A percentile compares a stretch with the other conserved stretches of the same genome.
Evolutionary conservation across 2,329 filamentous ascomycete genomes (phyloP).

Genomic region (Botrytis cinerea): DNA sequence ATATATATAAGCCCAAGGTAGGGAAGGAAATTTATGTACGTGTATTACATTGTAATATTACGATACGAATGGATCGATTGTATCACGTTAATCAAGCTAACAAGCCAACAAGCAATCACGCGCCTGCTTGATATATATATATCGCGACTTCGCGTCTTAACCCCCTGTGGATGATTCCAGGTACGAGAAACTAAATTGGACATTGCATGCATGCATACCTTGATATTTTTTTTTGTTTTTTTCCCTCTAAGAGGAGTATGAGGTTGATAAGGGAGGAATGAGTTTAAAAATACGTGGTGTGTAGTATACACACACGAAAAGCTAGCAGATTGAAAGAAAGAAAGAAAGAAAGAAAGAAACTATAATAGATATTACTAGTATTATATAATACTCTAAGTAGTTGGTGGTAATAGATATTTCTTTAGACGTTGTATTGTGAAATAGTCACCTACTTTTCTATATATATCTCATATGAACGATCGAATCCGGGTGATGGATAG

Average conservation of each 20-base stretch:
- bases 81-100: not conserved
- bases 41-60: not conserved
- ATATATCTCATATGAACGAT: not conserved
- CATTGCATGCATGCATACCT: not conserved
- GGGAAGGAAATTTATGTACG: not conserved
- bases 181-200: not conserved
- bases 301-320: not conserved
- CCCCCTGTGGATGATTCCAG: not conserved
- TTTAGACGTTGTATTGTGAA: not conserved
- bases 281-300: not conserved
- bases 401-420: not conserved
- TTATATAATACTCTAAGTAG: no score
- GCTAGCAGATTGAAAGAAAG: not conserved
- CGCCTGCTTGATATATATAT: fast-evolving
- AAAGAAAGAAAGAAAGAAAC: no score
- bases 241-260: not conserved
- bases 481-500: not conserved
- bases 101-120: not conserved
- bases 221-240: not conserved
- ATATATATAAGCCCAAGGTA: not conserved
- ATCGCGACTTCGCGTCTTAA: not conserved
- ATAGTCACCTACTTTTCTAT: not conserved
- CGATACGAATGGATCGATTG: not conserved
- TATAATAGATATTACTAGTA: no score
- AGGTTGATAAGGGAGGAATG: not conserved